These are phyloP conservation scores for Brassica rapa DNA, from an alignment of 345 rosid genomes.

Conservation along the genomic window DNA sequence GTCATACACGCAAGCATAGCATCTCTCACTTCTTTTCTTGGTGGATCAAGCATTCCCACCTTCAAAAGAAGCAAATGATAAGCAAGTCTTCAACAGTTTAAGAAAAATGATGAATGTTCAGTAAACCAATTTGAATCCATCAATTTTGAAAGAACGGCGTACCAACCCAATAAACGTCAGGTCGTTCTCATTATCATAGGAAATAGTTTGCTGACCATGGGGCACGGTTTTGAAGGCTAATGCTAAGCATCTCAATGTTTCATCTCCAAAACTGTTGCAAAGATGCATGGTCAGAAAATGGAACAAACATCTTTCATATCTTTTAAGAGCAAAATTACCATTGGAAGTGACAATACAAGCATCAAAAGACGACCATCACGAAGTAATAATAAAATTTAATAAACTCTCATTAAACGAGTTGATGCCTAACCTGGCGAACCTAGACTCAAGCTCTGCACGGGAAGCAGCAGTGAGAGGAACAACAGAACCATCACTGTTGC, in stretches of 20 bases:
- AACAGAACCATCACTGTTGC: constrained; percentile 82
- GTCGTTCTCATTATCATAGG: constrained; percentile 85
- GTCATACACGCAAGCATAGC: constrained; percentile 97
- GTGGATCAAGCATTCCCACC: constrained; percentile 99
- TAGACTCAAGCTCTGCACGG: constrained; percentile 76
- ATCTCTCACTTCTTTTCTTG: constrained; percentile 92
- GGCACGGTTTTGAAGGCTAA: constrained; percentile 87
- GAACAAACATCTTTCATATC: constrained; percentile 9
- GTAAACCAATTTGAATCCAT: constrained; percentile 5
- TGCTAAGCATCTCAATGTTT: constrained; percentile 90
- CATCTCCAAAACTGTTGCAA: constrained; percentile 86
- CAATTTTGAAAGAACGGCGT: constrained; percentile 59
- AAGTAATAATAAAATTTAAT: not conserved
- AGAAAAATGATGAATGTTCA: not conserved
- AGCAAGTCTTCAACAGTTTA: constrained; percentile 4
- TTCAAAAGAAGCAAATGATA: constrained; percentile 39
- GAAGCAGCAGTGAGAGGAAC: constrained; percentile 67
- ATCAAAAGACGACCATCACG: constrained; percentile 9
- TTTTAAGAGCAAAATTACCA: not conserved
- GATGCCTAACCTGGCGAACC: constrained; percentile 66
- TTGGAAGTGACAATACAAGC: constrained; percentile 2
- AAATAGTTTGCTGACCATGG: constrained; percentile 63
- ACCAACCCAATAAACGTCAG: constrained; percentile 99
- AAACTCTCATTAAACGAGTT: not conserved
- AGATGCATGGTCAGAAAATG: constrained; percentile 29